Percentiles rank a stretch among this genome's conserved stretches.
These are phyloP conservation scores for Globisporangium cystogenes DNA, from an alignment of 352 stramenopile genomes.

Conservation along the genomic window DNA sequence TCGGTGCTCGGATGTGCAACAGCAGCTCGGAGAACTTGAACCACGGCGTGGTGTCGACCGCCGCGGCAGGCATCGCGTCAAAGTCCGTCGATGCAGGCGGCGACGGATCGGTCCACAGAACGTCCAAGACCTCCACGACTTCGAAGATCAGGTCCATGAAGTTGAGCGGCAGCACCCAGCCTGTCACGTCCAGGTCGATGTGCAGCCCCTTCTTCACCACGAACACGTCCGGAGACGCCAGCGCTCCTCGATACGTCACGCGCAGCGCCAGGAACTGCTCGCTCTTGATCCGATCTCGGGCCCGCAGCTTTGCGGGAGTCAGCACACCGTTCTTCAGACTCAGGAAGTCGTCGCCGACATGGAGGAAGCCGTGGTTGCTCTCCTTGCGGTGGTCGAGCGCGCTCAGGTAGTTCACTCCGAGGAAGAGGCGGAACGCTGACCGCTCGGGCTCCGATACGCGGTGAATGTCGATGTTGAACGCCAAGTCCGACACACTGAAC, in stretches of 20 bases:
- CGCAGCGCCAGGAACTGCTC: slow-evolving; percentile 53
- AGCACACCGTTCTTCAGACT: slow-evolving; percentile 72
- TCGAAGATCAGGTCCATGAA: slow-evolving; percentile 71
- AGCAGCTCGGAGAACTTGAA: slow-evolving; percentile 62
- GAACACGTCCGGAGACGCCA: slow-evolving; percentile 34
- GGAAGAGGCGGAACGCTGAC: slow-evolving; percentile 54
- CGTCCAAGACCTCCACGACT: slow-evolving; percentile 58
- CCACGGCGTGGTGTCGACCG: slow-evolving; percentile 21
- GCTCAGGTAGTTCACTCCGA: slow-evolving; percentile 53
- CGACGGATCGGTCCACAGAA: slow-evolving; percentile 48
- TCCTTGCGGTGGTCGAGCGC: slow-evolving; percentile 64
- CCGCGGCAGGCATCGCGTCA: background rate
- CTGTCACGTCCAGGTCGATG: slow-evolving; percentile 61
- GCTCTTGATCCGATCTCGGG: slow-evolving; percentile 42
- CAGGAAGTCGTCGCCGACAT: slow-evolving; percentile 83
- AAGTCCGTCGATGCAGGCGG: slow-evolving; percentile 7
- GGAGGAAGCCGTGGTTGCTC: slow-evolving; percentile 67
- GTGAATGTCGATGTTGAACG: slow-evolving; percentile 62
- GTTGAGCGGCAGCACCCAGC: slow-evolving; percentile 74
- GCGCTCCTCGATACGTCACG: slow-evolving; percentile 58
- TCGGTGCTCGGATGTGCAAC: slow-evolving; percentile 70
- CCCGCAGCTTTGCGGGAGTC: slow-evolving; percentile 58
- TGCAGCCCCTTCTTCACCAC: slow-evolving; percentile 55
- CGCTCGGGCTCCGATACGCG: slow-evolving; percentile 54
- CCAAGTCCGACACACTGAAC: slow-evolving; percentile 54